phyloP scores from a whole-genome alignment of 2,329 filamentous ascomycete genomes.

The Biscogniauxia mediterranea region DNA sequence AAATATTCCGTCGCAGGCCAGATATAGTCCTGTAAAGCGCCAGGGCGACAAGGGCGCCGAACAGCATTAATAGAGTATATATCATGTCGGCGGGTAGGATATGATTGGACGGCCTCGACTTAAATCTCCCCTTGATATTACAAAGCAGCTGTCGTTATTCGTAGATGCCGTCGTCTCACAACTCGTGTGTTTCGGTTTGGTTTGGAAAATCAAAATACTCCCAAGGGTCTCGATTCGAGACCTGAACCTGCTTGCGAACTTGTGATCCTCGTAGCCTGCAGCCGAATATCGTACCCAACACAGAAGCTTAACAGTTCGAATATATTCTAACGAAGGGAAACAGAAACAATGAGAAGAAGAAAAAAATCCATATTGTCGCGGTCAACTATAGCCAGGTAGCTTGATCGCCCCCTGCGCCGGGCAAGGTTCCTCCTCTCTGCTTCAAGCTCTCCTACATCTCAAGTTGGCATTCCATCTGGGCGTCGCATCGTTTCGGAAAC shows the following conservation, averaged over 20 bases:
- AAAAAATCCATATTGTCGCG: neutral
- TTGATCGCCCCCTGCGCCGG: neutral
- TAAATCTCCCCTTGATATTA: neutral
- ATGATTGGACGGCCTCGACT: neutral
- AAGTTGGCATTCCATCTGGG: neutral
- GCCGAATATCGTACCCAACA: neutral
- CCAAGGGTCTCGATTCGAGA: neutral
- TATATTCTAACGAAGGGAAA: neutral
- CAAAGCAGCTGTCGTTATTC: neutral
- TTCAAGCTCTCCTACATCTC: neutral
- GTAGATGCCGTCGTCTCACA: neutral
- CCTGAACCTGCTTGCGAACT: neutral
- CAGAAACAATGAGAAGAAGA: neutral
- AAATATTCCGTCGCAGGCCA: conserved; percentile 45
- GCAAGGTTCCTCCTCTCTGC: neutral
- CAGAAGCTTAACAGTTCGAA: neutral
- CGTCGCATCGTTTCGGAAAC: neutral
- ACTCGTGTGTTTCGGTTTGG: neutral
- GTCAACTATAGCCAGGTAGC: neutral
- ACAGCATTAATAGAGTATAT: conserved; percentile 36
- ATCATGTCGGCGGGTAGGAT: conserved; percentile 28
- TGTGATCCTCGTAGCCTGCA: neutral
- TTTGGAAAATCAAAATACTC: neutral
- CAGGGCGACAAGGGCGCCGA: conserved; percentile 36
- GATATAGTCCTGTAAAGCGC: conserved; percentile 29